Evolutionary conservation across 1,284 basidiomycete genomes (phyloP).

Genomic region (Stereum hirsutum): DNA sequence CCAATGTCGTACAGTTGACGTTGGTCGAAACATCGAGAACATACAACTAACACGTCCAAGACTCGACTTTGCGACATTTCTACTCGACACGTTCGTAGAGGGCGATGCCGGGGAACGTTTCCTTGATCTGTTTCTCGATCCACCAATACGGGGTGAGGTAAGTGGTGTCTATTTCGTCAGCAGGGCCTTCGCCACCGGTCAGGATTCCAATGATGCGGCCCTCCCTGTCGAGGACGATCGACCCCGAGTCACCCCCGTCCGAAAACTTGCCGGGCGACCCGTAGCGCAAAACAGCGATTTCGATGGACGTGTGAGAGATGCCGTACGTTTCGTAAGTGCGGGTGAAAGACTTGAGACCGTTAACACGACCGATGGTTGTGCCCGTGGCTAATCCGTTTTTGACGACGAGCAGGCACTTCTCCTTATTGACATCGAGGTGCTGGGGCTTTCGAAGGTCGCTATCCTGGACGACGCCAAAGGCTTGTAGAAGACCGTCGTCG

Average conservation of each 20-base stretch:
- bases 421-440: constrained; percentile 15
- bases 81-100: constrained; percentile 9
- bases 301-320: constrained; percentile 9
- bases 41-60: too few relatives aligned
- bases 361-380: constrained; percentile 19
- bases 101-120: constrained; percentile 7
- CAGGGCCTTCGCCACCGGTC: constrained; percentile 12
- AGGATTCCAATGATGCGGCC: constrained; percentile 11
- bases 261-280: constrained; percentile 15
- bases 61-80: neutral
- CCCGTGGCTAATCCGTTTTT: constrained; percentile 21
- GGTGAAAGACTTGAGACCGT: constrained; percentile 12
- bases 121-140: constrained; percentile 12
- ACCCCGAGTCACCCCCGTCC: constrained; percentile 15
- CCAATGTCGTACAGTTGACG: too few relatives aligned
- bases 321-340: constrained; percentile 10
- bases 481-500: constrained; percentile 20
- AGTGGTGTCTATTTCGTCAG: constrained; percentile 10
- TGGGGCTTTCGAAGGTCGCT: constrained; percentile 18
- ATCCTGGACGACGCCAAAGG: constrained; percentile 12
- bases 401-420: constrained; percentile 17
- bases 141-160: constrained; percentile 12
- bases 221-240: constrained; percentile 13
- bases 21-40: too few relatives aligned
- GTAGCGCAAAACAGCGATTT: constrained; percentile 13